Conservation (phyloP, 2,329 filamentous ascomycete species). For the Exserohilum rostratum region DNA sequence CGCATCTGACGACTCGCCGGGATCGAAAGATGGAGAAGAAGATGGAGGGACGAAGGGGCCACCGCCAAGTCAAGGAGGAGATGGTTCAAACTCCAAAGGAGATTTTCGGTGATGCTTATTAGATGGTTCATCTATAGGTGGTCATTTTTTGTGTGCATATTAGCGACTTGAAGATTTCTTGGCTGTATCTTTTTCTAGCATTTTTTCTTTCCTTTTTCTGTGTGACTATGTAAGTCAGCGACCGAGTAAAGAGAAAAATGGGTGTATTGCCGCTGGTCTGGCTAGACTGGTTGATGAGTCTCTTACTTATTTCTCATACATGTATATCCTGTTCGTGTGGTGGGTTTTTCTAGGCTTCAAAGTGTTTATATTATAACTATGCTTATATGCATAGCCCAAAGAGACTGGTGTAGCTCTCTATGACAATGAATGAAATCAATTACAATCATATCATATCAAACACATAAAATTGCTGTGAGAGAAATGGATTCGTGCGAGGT, state of each 20-base stretch:
- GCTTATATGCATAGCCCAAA: too few species aligned
- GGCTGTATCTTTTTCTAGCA: not conserved
- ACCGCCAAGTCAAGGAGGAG: constrained; percentile 51
- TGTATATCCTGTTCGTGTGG: not conserved
- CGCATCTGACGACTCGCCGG: constrained; percentile 72
- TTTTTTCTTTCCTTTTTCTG: not conserved
- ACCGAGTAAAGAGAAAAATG: too few species aligned
- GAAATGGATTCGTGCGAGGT: too few species aligned
- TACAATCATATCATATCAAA: too few species aligned
- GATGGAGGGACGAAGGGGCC: constrained; percentile 63
- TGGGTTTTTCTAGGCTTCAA: too few species aligned
- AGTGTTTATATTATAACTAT: too few species aligned
- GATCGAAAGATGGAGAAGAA: constrained; percentile 73
- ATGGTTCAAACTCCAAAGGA: constrained; percentile 47
- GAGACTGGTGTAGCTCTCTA: too few species aligned
- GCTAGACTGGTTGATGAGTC: not conserved
- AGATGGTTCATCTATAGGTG: not conserved
- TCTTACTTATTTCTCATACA: not conserved
- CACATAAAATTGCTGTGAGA: too few species aligned
- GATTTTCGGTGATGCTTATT: constrained; percentile 48
- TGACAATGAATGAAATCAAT: too few species aligned
- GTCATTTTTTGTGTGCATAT: not conserved
- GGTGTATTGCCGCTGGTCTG: not conserved
- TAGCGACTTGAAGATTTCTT: not conserved
- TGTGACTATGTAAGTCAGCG: not conserved